Conservation (phyloP, 768 basidiomycete genomes). For the Leccinum pellstonianum region DNA sequence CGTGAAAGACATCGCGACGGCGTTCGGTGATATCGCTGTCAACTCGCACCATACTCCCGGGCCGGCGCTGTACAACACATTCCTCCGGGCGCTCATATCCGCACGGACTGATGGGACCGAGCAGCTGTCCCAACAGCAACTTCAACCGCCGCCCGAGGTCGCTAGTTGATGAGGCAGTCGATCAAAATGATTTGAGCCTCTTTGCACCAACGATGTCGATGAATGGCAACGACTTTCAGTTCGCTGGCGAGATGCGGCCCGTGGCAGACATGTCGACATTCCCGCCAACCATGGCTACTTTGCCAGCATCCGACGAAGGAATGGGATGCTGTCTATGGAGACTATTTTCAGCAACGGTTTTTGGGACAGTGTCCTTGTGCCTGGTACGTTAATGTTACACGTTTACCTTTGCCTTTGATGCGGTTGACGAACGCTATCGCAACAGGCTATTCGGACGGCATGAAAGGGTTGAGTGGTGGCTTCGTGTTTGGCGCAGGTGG, state of each 20-base stretch:
- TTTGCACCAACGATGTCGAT: slow-evolving; percentile 23
- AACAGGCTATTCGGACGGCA: slow-evolving; percentile 71
- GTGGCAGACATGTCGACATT: slow-evolving; percentile 80
- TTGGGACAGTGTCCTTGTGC: slow-evolving; percentile 87
- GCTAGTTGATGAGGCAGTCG: slow-evolving; percentile 18
- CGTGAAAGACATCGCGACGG: slow-evolving; percentile 78
- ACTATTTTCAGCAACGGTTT: slow-evolving; percentile 75
- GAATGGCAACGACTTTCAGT: slow-evolving; percentile 55
- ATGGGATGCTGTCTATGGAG: slow-evolving; percentile 71
- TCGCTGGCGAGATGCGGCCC: slow-evolving; percentile 82
- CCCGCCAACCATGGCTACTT: slow-evolving; percentile 81
- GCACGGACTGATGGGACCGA: slow-evolving; percentile 40
- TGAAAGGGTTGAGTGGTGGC: slow-evolving; percentile 82
- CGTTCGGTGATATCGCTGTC: slow-evolving; percentile 74
- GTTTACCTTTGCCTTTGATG: neutral
- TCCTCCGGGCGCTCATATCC: slow-evolving; percentile 74
- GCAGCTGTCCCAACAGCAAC: slow-evolving; percentile 22
- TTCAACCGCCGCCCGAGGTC: slow-evolving; percentile 21
- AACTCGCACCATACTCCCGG: slow-evolving; percentile 68
- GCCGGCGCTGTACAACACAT: slow-evolving; percentile 84
- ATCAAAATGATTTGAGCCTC: slow-evolving; percentile 31
- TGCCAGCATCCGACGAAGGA: slow-evolving; percentile 40
- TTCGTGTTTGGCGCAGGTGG: slow-evolving; percentile 85
- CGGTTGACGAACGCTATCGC: slow-evolving; percentile 6
- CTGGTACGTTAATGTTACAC: slow-evolving; percentile 50